Evolutionary conservation across 2,329 filamentous ascomycete species (phyloP).

Genomic region (Zasmidium citrigriseum): DNA sequence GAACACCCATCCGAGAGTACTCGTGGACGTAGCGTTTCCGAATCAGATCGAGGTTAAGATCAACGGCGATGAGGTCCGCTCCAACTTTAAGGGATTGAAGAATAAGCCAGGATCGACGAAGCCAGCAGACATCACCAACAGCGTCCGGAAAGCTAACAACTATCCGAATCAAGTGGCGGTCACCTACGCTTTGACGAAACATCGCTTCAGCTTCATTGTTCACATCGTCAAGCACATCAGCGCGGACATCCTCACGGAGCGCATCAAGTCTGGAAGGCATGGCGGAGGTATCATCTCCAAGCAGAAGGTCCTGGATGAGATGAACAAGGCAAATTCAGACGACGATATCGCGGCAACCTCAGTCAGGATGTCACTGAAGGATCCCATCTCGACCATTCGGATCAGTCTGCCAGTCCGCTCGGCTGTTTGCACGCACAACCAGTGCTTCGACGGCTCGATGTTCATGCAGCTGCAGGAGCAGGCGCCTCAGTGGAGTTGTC

Average conservation of each 20-base stretch:
- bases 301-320: constrained; percentile 76
- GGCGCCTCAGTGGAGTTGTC: constrained; percentile 94
- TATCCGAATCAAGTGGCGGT: constrained; percentile 80
- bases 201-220: constrained; percentile 64
- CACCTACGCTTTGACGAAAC: constrained; percentile 88
- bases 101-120: constrained; percentile 94
- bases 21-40: constrained; percentile 79
- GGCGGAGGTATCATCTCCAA: constrained; percentile 66
- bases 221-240: constrained; percentile 74
- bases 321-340: constrained; percentile 72
- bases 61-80: constrained; percentile 83
- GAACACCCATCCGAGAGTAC: constrained; percentile 53
- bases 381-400: constrained; percentile 83
- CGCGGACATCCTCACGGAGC: constrained; percentile 69
- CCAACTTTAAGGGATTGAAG: constrained; percentile 92
- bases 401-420: constrained; percentile 80
- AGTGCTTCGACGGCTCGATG: constrained; percentile 91
- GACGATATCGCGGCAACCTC: constrained; percentile 88
- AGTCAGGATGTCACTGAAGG: constrained; percentile 85
- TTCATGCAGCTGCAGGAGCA: constrained; percentile 95
- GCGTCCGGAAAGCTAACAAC: constrained; percentile 66
- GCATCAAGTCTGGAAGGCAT: constrained; percentile 62
- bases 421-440: constrained; percentile 78
- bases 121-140: constrained; percentile 84
- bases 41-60: constrained; percentile 90